Evolutionary conservation across 768 basidiomycete species (phyloP).

Genomic region (Phallus indusiatus): DNA sequence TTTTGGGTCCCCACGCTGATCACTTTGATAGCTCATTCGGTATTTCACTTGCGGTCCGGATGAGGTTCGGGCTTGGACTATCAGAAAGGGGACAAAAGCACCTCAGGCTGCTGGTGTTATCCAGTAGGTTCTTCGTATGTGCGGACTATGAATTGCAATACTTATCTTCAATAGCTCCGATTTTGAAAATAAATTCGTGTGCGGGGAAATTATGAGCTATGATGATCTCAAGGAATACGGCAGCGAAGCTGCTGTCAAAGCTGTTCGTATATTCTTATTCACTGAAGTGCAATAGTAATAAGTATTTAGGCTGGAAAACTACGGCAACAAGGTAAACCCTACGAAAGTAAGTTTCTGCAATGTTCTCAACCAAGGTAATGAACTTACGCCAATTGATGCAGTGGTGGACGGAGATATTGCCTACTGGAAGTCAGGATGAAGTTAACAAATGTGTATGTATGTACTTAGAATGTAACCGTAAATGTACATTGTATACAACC

Average conservation of each 20-base stretch:
- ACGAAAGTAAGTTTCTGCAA: constrained; percentile 60
- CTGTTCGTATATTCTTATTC: constrained; percentile 30
- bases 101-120: constrained; percentile 98
- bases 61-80: constrained; percentile 98
- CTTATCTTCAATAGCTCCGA: constrained; percentile 51
- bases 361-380: background rate
- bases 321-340: constrained; percentile 93
- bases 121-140: constrained; percentile 47
- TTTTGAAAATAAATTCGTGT: constrained; percentile 97
- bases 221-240: constrained; percentile 87
- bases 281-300: background rate
- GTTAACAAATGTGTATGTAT: too few relatives aligned
- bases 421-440: constrained; percentile 79
- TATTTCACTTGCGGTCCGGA: constrained; percentile 97
- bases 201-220: constrained; percentile 93
- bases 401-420: constrained; percentile 88
- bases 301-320: constrained; percentile 59
- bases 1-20: background rate
- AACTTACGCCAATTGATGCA: constrained; percentile 19
- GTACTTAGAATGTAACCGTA: background rate
- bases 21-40: constrained; percentile 61
- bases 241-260: constrained; percentile 85
- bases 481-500: background rate
- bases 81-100: constrained; percentile 87
- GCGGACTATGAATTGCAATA: background rate